Evolutionary conservation across 176 grass and related monocot species (phyloP).

Genomic region (Cenchrus purpureus): DNA sequence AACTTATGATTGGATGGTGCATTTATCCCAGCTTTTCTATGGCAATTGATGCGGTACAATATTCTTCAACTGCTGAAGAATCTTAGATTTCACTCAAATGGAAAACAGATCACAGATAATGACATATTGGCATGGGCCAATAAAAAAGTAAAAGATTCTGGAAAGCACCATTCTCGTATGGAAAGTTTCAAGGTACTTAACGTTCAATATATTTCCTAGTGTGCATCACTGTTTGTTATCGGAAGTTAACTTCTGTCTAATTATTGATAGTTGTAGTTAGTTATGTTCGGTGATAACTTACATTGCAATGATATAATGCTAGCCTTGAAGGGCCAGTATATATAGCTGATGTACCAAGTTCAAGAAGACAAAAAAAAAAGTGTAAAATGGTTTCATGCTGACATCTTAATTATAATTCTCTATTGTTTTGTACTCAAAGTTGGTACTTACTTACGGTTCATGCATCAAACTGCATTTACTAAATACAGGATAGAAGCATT

Average conservation of each 20-base stretch:
- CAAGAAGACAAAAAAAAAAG: neutral
- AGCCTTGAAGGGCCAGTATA: neutral
- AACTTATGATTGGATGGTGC: neutral
- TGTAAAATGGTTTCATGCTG: neutral
- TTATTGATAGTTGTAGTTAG: neutral
- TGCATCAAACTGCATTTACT: constrained; percentile 25
- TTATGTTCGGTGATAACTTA: neutral
- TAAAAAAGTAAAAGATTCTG: constrained; percentile 63
- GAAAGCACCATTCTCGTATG: constrained; percentile 58
- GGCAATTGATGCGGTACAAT: constrained; percentile 84
- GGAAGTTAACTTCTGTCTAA: constrained; percentile 11
- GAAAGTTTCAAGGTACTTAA: constrained; percentile 73
- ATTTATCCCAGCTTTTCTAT: constrained; percentile 65
- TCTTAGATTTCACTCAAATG: constrained; percentile 68
- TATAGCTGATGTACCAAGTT: neutral
- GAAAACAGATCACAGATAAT: constrained; percentile 66
- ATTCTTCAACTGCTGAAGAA: constrained; percentile 79
- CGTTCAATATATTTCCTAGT: constrained; percentile 35
- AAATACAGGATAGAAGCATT: constrained; percentile 86
- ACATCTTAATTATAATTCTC: neutral
- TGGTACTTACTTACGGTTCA: neutral
- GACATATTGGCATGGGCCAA: constrained; percentile 83
- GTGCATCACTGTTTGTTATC: constrained; percentile 12
- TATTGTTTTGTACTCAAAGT: neutral
- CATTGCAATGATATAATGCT: constrained; percentile 7